Base-by-base conservation (phyloP, 2,329 filamentous ascomycete genomes). In the Triangularia setosa region DNA sequence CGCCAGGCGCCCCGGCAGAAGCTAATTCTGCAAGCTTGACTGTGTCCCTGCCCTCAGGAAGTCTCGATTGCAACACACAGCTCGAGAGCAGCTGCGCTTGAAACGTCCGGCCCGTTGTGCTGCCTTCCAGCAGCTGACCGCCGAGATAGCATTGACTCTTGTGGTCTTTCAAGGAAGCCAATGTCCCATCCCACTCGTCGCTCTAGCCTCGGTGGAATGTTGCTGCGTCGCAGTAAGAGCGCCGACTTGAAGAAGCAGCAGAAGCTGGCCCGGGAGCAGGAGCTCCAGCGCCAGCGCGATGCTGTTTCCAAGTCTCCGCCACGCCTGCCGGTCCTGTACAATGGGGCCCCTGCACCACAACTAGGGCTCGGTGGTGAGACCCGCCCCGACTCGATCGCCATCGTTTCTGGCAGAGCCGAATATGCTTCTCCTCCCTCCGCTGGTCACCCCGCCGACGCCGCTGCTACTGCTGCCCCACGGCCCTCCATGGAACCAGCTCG, bases 211-310 rank as follows among this genome's bases (percentile, higher is more conserved):
- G 40, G 40, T 48, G 81, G 81, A 72, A 83, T 84, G 77, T 84
- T 91, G 73, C 82, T 90, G 67, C 84, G 87, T 76, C 85, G 88
- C 70, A 84, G 84, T 74, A 90, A 90, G 74, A 90, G 87, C 64
- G 84, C 84, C 65, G 87, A 91, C 69, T 75, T 90, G 64, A 83
- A 82, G 70, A 85, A 85, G 75, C 87, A 83, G 76, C 89, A 87
- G 79, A 87, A 83, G 76, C 89, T 87, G 79, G 80, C 76, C 70
- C 78, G 69, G 79, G 77, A 69, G 81, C 83, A 80, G 68, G 81
- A 84, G 72, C 75, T 81, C 63, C 80, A 83, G 72, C 80, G 81
- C 68, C 81, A 83, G 73, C 81, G 80, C 69, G 79, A 82, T 70
- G 77, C 77, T 66, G 75, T 81, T 65, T 75, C 78, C 71, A 81